Evolutionary conservation across 176 grass and related monocot species (phyloP).

Genomic region (Saccharum officinarum): DNA sequence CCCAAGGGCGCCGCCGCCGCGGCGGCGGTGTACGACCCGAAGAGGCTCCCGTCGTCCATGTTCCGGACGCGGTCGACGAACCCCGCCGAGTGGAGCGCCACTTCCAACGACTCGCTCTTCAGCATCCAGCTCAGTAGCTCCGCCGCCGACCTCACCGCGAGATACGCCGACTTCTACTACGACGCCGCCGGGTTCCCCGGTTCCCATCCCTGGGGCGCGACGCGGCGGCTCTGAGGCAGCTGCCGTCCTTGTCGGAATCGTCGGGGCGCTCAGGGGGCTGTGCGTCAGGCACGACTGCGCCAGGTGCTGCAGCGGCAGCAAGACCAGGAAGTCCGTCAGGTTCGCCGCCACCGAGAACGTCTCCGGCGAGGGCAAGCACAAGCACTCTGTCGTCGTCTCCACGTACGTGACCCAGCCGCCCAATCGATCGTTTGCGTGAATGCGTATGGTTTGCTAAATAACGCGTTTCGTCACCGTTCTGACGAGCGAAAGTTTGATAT

Average conservation of each 20-base stretch:
- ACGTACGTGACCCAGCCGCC: not conserved
- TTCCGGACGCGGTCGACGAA: constrained; percentile 34
- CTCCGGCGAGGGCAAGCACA: constrained; percentile 18
- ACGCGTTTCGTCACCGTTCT: not conserved
- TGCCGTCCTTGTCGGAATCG: not conserved
- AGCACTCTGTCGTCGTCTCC: not conserved
- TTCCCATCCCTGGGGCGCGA: not conserved
- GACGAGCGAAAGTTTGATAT: not conserved
- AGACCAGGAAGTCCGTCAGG: constrained; percentile 36
- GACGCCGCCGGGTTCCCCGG: constrained; percentile 24
- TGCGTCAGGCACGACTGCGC: constrained; percentile 17
- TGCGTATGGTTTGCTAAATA: too few species aligned
- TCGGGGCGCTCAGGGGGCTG: not conserved
- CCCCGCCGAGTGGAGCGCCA: constrained; percentile 39
- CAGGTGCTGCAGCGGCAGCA: not conserved
- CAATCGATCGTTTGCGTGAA: not conserved
- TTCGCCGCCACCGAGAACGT: constrained; percentile 24
- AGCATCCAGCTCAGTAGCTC: constrained; percentile 40
- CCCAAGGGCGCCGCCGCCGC: too few species aligned
- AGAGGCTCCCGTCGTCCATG: constrained; percentile 39
- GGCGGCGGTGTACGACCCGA: too few species aligned
- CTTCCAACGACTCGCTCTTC: constrained; percentile 43
- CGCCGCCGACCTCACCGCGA: not conserved
- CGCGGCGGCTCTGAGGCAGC: not conserved
- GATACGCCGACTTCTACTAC: constrained; percentile 39